These are phyloP conservation scores for Russula vinacea DNA, from an alignment of 768 basidiomycete species.

Conservation along the genomic window DNA sequence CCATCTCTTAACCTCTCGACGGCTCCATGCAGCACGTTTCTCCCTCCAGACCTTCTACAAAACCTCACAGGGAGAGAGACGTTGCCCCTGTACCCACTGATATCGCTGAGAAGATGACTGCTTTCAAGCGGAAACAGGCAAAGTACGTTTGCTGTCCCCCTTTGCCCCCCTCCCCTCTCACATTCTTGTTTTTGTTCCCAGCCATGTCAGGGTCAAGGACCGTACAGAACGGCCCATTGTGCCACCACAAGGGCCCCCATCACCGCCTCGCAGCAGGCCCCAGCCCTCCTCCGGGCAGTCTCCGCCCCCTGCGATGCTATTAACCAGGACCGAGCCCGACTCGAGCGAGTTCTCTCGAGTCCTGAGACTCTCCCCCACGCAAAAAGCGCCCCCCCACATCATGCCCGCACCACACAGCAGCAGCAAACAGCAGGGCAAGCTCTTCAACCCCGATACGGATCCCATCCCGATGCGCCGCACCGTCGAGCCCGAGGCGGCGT, in stretches of 20 bases:
- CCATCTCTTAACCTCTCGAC: background rate
- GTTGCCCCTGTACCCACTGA: constrained; percentile 42
- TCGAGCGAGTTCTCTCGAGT: constrained; percentile 70
- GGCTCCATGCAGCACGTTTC: constrained; percentile 11
- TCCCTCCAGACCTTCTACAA: constrained; percentile 19
- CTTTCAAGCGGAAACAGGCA: constrained; percentile 63
- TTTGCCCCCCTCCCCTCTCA: background rate
- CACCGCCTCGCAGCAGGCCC: constrained; percentile 36
- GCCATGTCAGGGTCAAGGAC: constrained; percentile 10
- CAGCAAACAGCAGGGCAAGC: constrained; percentile 43
- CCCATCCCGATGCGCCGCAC: constrained; percentile 56
- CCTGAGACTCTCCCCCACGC: constrained; percentile 60
- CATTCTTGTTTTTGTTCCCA: background rate
- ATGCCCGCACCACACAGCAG: constrained; percentile 34
- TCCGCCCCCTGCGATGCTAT: constrained; percentile 36
- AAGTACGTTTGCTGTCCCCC: constrained; percentile 41
- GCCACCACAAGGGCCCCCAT: constrained; percentile 39
- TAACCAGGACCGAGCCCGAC: constrained; percentile 53
- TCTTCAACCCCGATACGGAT: constrained; percentile 73
- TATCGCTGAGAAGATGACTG: constrained; percentile 62
- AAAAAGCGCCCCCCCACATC: constrained; percentile 30
- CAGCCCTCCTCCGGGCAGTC: constrained; percentile 39
- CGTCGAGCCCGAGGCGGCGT: constrained; percentile 58
- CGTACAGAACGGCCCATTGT: constrained; percentile 33
- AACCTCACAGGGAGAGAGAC: constrained; percentile 40